Conservation (phyloP, 2,329 filamentous ascomycete species). For the Akanthomyces lecanii region DNA sequence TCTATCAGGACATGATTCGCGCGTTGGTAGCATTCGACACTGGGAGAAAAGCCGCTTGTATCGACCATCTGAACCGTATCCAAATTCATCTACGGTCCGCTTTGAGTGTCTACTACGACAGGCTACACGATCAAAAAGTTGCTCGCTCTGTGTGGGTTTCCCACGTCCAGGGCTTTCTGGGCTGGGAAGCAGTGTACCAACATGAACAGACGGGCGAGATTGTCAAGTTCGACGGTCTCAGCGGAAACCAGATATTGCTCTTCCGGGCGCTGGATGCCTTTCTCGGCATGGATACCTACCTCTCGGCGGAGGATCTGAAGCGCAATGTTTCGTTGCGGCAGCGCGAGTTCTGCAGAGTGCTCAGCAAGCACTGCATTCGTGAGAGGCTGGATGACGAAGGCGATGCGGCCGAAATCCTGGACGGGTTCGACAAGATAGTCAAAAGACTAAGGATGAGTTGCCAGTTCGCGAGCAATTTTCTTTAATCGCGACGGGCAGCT, state of each 20-base stretch:
- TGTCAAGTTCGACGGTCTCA: constrained; percentile 32
- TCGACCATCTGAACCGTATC: constrained; percentile 21
- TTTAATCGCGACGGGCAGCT: too few species aligned
- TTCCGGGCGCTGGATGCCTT: constrained; percentile 35
- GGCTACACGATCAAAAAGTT: constrained; percentile 26
- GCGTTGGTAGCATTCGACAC: constrained; percentile 24
- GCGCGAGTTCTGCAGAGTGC: constrained; percentile 22
- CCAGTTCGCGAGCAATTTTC: background rate
- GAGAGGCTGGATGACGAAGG: constrained; percentile 18
- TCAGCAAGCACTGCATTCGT: constrained; percentile 25
- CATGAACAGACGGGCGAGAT: constrained; percentile 21
- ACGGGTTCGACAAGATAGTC: constrained; percentile 27
- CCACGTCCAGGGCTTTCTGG: constrained; percentile 33
- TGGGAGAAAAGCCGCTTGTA: constrained; percentile 21
- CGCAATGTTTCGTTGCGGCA: constrained; percentile 27
- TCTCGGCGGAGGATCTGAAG: constrained; percentile 21
- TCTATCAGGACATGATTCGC: constrained; percentile 28
- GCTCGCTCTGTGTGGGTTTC: constrained; percentile 28
- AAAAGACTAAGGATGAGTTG: constrained; percentile 28
- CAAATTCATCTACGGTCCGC: constrained; percentile 22
- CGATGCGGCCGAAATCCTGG: constrained; percentile 18
- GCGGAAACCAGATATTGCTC: constrained; percentile 32
- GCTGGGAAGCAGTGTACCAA: constrained; percentile 31
- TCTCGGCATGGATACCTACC: constrained; percentile 30
- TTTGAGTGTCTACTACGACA: constrained; percentile 27